Base-by-base conservation (phyloP, 169 alveolate genomes). In the Plasmodium gonderi region DNA sequence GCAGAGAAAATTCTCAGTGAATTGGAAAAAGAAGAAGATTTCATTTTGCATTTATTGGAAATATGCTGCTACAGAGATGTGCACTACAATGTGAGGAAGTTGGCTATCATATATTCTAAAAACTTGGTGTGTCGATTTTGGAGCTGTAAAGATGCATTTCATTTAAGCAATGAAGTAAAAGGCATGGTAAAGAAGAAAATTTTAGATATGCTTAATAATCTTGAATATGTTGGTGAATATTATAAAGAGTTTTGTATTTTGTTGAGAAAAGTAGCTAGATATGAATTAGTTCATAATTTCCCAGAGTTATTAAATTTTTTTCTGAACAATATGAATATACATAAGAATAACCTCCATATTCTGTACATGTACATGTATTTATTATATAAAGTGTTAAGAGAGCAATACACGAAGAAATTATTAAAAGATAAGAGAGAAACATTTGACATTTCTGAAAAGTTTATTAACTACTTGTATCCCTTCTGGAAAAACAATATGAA, bases 401-500 rank as follows among this genome's bases (percentile, higher is more conserved):
- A 87, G 36, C 93, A 87, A 78, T 87, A 31, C 64, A 87, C 77
- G 36, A 87, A 87, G 79, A 87, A 87, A 67, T 45, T 87, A 44
- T 45, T 87, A n/a, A 87, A 87, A 54, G 93, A 87, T 64, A 87
- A 87, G 47, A 87, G 33, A 17, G 80, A 87, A 87, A 87, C 93
- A 3, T 87, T 49, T 65, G 80, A 74, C 36, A 75, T 87, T 5
- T 87, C 93, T 3, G 47, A 74, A 26, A 47, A 51, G 45, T 42
- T 87, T 75, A 75, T 87, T n/a, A 44, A 87, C 45, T 14, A 36
- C n/a, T 36, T 87, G 8, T 75, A 54, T 29, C 87, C 87, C 26
- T n/a, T 87, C n/a, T 87, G 93, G 93, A 78, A 87, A 26, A 87
- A 87, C 36, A 4, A 14, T 23, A 4, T 87, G 44, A 87, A 87